phyloP scores from a whole-genome alignment of 2,329 filamentous ascomycete species.

The Drechslera avenae region DNA sequence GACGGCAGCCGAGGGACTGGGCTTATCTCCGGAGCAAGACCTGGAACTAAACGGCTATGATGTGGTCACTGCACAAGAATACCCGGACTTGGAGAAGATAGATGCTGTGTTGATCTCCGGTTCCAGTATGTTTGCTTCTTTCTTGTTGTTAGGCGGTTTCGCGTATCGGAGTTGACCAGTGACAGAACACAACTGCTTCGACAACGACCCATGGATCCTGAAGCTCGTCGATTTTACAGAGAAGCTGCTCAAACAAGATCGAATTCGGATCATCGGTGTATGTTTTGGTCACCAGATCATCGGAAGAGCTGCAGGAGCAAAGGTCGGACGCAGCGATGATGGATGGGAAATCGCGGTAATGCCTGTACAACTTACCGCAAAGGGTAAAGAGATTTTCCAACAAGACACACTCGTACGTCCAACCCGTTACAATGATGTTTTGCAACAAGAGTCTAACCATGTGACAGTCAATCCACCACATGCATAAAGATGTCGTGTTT shows the following conservation, averaged over 20 bases:
- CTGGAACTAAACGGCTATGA: slow-evolving; percentile 71
- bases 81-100: slow-evolving; percentile 73
- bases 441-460: neutral
- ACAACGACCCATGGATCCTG: slow-evolving; percentile 75
- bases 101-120: slow-evolving; percentile 86
- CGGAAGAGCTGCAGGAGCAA: slow-evolving; percentile 70
- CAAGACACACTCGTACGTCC: slow-evolving; percentile 63
- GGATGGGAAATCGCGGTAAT: slow-evolving; percentile 86
- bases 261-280: slow-evolving; percentile 75
- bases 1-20: slow-evolving; percentile 57
- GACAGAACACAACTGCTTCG: slow-evolving; percentile 73
- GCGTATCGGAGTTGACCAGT: slow-evolving; percentile 14
- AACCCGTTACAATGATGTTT: neutral
- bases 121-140: slow-evolving; percentile 54
- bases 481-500: slow-evolving; percentile 81
- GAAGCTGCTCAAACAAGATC: slow-evolving; percentile 63
- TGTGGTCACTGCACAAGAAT: slow-evolving; percentile 69
- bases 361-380: slow-evolving; percentile 68
- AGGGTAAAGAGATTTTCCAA: slow-evolving; percentile 74
- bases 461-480: slow-evolving; percentile 74
- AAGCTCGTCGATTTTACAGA: slow-evolving; percentile 72
- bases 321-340: slow-evolving; percentile 67
- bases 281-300: slow-evolving; percentile 91
- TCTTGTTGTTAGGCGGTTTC: neutral
- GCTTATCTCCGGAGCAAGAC: slow-evolving; percentile 46